These are phyloP conservation scores for Colletotrichum sp. DNA, from an alignment of 2,329 filamentous ascomycete genomes.

Conservation along the genomic window DNA sequence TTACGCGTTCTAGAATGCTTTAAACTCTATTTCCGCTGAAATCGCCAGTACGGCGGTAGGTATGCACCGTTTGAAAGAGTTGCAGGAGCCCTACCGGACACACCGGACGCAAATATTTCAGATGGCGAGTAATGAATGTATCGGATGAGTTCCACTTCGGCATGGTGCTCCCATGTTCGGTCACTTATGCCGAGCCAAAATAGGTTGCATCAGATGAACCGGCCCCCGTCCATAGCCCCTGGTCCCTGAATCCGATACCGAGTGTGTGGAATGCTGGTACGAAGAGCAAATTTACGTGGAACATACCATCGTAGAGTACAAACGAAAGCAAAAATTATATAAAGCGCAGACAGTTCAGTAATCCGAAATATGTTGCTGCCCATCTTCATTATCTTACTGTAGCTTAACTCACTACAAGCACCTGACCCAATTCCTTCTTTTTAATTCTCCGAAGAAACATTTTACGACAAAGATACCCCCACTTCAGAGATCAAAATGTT, in stretches of 20 bases:
- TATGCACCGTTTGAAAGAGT: neutral
- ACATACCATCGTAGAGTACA: neutral
- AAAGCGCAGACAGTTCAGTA: neutral
- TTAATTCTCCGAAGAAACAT: neutral
- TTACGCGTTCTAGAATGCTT: neutral
- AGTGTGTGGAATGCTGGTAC: too few relatives aligned
- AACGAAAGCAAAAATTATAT: neutral
- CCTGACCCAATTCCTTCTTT: neutral
- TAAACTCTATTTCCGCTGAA: neutral
- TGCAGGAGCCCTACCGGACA: neutral
- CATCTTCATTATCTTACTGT: too few relatives aligned
- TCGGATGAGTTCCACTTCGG: neutral
- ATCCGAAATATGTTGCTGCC: neutral
- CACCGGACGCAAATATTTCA: neutral
- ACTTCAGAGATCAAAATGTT: neutral
- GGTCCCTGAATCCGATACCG: neutral
- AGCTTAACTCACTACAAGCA: neutral
- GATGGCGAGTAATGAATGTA: neutral
- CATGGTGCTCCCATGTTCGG: neutral
- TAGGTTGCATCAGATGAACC: neutral
- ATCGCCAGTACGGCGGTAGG: neutral
- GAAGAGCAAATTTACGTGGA: neutral
- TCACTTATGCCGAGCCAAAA: neutral
- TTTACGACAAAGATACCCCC: neutral
- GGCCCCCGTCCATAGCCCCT: neutral